Evolutionary conservation across 2,329 filamentous ascomycete species (phyloP).

Genomic region (Colletotrichum sp.): DNA sequence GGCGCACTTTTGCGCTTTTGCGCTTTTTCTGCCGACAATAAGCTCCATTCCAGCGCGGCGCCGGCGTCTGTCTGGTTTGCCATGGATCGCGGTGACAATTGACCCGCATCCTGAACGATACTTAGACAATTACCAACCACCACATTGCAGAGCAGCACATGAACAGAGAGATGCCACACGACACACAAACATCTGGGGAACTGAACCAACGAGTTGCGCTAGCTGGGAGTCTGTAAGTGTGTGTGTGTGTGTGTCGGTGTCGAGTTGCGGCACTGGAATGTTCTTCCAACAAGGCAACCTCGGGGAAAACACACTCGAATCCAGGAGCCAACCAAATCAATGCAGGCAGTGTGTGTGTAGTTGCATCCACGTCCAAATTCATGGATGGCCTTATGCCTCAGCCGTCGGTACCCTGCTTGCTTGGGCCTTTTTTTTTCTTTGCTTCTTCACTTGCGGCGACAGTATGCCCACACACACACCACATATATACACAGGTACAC

Average conservation of each 20-base stretch:
- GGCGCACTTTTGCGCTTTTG: conserved; percentile 14
- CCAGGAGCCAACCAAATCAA: not conserved
- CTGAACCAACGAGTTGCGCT: not conserved
- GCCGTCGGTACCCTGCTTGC: not conserved
- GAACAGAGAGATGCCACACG: not conserved
- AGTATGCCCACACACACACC: not conserved
- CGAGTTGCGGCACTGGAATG: not conserved
- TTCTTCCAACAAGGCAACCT: not conserved
- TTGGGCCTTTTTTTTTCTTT: not conserved
- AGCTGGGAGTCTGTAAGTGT: not conserved
- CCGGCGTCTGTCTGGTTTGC: not conserved
- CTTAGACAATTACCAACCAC: not conserved
- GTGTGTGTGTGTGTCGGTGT: not conserved
- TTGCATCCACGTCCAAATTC: not conserved
- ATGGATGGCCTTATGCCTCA: not conserved
- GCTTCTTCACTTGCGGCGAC: conserved; percentile 1
- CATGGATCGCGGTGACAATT: not conserved
- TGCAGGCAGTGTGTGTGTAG: not conserved
- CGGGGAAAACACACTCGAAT: not conserved
- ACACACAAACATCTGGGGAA: not conserved
- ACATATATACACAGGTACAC: not conserved
- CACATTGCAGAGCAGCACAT: not conserved
- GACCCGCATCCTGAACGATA: not conserved
- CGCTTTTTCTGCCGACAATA: conserved; percentile 13
- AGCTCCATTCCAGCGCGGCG: not conserved